Percentiles rank a stretch among this genome's conserved stretches.
phyloP scores from a whole-genome alignment of 1,284 basidiomycete genomes.

The Pseudozyma hubeiensis region DNA sequence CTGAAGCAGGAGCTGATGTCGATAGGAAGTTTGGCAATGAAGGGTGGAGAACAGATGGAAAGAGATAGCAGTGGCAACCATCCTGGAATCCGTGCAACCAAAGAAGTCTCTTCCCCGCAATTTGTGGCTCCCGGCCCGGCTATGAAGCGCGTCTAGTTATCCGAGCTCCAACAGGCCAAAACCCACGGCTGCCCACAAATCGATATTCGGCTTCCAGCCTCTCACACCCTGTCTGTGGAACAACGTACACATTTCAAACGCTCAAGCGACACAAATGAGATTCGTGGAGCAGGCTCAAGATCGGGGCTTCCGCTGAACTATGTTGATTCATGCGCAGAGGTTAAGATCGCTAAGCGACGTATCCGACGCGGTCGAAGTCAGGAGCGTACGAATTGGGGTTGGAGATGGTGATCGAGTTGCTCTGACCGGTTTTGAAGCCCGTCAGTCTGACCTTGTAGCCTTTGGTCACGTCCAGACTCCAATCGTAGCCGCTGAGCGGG shows the following conservation, averaged over 20 bases:
- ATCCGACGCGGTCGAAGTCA: constrained; percentile 48
- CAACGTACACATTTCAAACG: too few species aligned
- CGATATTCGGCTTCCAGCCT: too few species aligned
- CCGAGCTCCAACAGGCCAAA: background rate
- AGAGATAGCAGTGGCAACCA: background rate
- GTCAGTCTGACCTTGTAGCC: constrained; percentile 41
- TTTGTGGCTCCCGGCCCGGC: background rate
- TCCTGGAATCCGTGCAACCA: background rate
- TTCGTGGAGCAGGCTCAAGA: background rate
- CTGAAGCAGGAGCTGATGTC: background rate
- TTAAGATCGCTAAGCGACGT: background rate
- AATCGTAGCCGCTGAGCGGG: constrained; percentile 48
- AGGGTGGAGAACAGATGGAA: background rate
- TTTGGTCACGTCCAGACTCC: constrained; percentile 38
- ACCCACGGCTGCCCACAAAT: too few species aligned
- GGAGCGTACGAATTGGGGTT: constrained; percentile 34
- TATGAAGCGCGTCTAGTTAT: background rate
- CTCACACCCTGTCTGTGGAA: too few species aligned
- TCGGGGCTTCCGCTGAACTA: too few species aligned
- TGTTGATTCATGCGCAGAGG: too few species aligned
- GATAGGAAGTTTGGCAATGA: background rate
- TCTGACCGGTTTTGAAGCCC: constrained; percentile 30
- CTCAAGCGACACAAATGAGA: too few species aligned
- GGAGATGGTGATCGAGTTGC: constrained; percentile 39
- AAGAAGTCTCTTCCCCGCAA: background rate